A percentile compares a stretch with the other conserved stretches of the same genome.
phyloP scores from a whole-genome alignment of 306 rosid species.

The Cucumis cinereus region DNA sequence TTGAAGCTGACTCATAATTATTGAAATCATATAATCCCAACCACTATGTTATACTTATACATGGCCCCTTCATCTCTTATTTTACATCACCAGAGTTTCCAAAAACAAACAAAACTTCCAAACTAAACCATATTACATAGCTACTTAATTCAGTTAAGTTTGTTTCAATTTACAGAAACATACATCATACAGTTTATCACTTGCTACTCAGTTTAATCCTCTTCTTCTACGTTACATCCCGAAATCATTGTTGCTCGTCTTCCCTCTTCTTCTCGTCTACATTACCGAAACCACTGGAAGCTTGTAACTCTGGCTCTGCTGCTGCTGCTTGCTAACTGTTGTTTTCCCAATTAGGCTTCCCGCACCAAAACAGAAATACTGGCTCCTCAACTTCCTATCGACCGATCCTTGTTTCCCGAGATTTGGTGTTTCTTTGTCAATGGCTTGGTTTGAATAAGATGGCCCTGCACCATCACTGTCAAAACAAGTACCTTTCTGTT shows the following conservation, averaged over 20 bases:
- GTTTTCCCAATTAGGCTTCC: conserved; percentile 41
- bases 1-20: not conserved
- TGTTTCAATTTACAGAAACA: conserved; percentile 3
- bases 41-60: not conserved
- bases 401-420: conserved; percentile 23
- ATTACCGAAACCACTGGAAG: conserved; percentile 49
- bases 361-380: conserved; percentile 77
- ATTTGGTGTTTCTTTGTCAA: conserved; percentile 26
- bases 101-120: not conserved
- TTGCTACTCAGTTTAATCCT: not conserved
- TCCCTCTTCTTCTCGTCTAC: not conserved
- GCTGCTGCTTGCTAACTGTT: conserved; percentile 30
- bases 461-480: conserved; percentile 59
- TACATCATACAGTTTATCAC: not conserved
- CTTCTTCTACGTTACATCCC: not conserved
- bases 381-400: conserved; percentile 42
- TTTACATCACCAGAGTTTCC: not conserved
- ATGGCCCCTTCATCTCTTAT: conserved; percentile 1
- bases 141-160: not conserved
- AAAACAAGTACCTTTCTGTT: conserved; percentile 50
- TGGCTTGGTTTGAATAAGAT: conserved; percentile 40
- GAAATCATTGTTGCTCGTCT: not conserved
- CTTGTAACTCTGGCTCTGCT: conserved; percentile 31
- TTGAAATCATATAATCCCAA: conserved; percentile 3
- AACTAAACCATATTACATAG: not conserved